These are phyloP conservation scores for Iris macrosiphon DNA, from an alignment of 106 monocot genomes.

Conservation along the genomic window DNA sequence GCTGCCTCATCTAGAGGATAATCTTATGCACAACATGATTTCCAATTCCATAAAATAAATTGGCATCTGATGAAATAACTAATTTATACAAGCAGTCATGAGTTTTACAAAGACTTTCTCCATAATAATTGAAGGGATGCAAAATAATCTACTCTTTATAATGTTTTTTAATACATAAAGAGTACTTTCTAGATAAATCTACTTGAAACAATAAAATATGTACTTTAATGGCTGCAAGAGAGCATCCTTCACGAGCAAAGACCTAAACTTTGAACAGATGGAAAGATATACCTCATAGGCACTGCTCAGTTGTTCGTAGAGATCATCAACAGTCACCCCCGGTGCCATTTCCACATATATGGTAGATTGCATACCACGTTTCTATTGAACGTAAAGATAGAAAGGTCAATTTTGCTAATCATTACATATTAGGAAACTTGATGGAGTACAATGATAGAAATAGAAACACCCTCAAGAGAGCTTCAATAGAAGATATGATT, in stretches of 20 bases:
- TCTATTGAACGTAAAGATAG: constrained; percentile 27
- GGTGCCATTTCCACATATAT: constrained; percentile 82
- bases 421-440: background rate
- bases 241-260: too few relatives aligned
- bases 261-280: background rate
- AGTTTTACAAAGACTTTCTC: too few relatives aligned
- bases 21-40: too few relatives aligned
- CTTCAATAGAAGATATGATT: background rate
- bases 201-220: background rate
- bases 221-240: too few relatives aligned
- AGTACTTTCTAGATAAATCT: too few relatives aligned
- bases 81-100: too few relatives aligned
- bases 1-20: too few relatives aligned
- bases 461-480: background rate
- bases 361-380: constrained; percentile 97
- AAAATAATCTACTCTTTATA: background rate
- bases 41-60: too few relatives aligned
- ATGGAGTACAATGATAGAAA: background rate
- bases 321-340: constrained; percentile 73
- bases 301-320: constrained; percentile 42
- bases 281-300: constrained; percentile 53
- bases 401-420: background rate
- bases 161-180: background rate
- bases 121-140: background rate
- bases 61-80: too few relatives aligned